These are phyloP conservation scores for Barnettozyma pratensis DNA, from an alignment of 805 yeast genomes.

Conservation along the genomic window DNA sequence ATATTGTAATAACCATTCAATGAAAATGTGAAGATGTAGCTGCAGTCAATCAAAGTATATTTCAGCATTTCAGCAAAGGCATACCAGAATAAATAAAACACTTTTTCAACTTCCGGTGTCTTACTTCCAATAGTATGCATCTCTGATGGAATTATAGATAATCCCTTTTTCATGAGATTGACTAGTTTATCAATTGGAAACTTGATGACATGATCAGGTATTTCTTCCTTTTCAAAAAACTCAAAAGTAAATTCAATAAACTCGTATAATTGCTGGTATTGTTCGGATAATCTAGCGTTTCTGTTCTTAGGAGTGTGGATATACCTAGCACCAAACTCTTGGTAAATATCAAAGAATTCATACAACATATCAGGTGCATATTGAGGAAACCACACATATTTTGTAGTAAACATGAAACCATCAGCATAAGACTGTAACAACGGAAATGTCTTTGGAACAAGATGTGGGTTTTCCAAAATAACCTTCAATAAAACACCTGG, in stretches of 20 bases:
- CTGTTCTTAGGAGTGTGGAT: slow-evolving; percentile 3
- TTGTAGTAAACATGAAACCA: slow-evolving; percentile 15
- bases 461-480: slow-evolving; percentile 12
- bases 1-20: slow-evolving; percentile 19
- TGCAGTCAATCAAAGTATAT: slow-evolving; percentile 11
- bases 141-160: slow-evolving; percentile 13
- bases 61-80: slow-evolving; percentile 14
- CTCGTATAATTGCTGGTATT: slow-evolving; percentile 7
- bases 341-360: slow-evolving; percentile 15
- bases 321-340: slow-evolving; percentile 16
- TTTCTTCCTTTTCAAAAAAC: slow-evolving; percentile 7
- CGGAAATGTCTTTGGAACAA: slow-evolving; percentile 11
- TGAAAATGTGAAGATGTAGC: slow-evolving; percentile 19
- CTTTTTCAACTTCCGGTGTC: slow-evolving; percentile 9
- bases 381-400: slow-evolving; percentile 17
- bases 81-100: slow-evolving; percentile 17
- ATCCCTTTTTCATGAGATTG: slow-evolving; percentile 15
- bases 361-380: slow-evolving; percentile 15
- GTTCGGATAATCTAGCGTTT: slow-evolving; percentile 5
- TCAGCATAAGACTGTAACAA: slow-evolving; percentile 15
- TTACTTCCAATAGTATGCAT: slow-evolving; percentile 11
- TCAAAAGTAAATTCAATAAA: slow-evolving; percentile 8
- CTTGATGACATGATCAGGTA: slow-evolving; percentile 10
- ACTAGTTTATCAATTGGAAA: slow-evolving; percentile 18
- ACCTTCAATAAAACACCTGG: slow-evolving; percentile 14